Conservation (phyloP, 768 basidiomycete species). For the Hericium rajendrae region DNA sequence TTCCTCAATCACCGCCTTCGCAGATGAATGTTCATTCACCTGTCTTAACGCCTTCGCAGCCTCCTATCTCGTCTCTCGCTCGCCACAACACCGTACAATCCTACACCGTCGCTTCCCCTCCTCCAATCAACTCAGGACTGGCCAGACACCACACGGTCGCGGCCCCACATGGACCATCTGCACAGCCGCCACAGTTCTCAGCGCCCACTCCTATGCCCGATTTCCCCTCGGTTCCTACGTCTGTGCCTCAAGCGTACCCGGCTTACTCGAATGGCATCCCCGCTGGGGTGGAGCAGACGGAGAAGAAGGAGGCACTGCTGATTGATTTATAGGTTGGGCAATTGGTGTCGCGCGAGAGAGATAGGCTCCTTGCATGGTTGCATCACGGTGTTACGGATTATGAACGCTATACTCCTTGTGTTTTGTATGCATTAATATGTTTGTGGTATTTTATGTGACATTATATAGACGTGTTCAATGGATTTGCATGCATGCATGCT, state of each 20-base stretch:
- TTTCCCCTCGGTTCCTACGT: constrained; percentile 14
- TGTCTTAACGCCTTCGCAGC: neutral
- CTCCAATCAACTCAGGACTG: constrained; percentile 8
- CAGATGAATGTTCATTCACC: neutral
- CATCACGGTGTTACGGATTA: too few species aligned
- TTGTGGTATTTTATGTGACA: neutral
- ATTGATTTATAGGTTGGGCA: constrained; percentile 9
- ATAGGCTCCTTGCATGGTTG: too few species aligned
- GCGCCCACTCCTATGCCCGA: constrained; percentile 7
- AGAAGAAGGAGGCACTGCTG: constrained; percentile 14
- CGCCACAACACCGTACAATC: constrained; percentile 14
- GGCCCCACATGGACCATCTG: neutral
- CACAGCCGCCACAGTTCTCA: constrained; percentile 9
- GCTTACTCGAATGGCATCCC: constrained; percentile 4
- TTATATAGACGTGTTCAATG: neutral
- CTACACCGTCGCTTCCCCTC: constrained; percentile 3
- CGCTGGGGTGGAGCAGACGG: constrained; percentile 8
- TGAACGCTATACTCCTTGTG: neutral
- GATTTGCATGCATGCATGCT: too few species aligned
- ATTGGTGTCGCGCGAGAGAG: neutral
- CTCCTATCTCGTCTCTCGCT: neutral
- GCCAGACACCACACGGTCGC: constrained; percentile 9
- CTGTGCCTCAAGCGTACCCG: constrained; percentile 7
- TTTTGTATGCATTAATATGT: neutral
- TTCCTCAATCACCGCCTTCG: constrained; percentile 8